These are phyloP conservation scores for Oryza longistaminata DNA, from an alignment of 176 grass and related monocot genomes.

Conservation along the genomic window DNA sequence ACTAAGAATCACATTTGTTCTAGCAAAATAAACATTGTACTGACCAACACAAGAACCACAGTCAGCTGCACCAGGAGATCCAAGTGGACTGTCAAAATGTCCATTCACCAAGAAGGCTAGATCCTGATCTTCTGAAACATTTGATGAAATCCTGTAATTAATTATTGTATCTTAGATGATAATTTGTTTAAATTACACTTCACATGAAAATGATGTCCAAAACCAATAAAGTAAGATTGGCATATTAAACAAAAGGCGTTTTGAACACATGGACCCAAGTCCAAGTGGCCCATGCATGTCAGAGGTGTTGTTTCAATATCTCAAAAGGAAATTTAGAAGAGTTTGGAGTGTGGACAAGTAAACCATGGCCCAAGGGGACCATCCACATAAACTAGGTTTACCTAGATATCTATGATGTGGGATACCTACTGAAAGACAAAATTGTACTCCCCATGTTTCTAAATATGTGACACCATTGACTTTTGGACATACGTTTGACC, in stretches of 20 bases:
- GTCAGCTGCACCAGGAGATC: conserved; percentile 90
- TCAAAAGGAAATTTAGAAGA: conserved; percentile 13
- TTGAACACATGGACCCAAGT: not conserved
- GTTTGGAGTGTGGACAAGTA: conserved; percentile 8
- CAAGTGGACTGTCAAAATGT: conserved; percentile 96
- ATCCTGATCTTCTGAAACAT: conserved; percentile 90
- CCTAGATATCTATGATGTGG: not conserved
- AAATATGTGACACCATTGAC: no score
- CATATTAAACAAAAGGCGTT: conserved; percentile 5
- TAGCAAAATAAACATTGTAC: conserved; percentile 23
- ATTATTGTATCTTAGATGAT: conserved; percentile 62
- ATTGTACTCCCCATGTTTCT: not conserved
- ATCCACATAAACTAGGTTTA: not conserved
- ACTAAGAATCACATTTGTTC: conserved; percentile 12
- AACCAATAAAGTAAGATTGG: not conserved
- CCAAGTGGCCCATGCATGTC: conserved; percentile 16
- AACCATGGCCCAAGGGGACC: not conserved
- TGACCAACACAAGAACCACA: conserved; percentile 99
- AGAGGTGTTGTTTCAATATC: not conserved
- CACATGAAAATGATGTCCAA: conserved; percentile 31
- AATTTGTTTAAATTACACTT: conserved; percentile 45
- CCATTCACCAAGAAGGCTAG: conserved; percentile 89
- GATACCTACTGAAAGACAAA: not conserved
- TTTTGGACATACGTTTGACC: no score
- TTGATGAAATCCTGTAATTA: conserved; percentile 98